These are phyloP conservation scores for Byssothecium circinans DNA, from an alignment of 2,329 filamentous ascomycete species.

Conservation along the genomic window DNA sequence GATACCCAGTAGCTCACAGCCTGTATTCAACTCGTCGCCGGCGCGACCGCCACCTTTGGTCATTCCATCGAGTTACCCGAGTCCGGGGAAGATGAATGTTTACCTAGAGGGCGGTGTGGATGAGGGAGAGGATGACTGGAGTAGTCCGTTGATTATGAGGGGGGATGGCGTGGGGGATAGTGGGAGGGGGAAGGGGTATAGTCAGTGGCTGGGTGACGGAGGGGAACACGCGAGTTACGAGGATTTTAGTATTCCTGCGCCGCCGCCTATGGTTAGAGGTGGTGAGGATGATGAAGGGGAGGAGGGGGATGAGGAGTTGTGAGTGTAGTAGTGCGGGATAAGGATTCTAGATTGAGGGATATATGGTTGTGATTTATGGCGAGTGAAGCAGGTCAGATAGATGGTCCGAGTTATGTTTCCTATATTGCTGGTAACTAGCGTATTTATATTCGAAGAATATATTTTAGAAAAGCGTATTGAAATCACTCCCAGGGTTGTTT, in stretches of 20 bases:
- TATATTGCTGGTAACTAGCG: no score
- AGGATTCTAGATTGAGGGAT: no score
- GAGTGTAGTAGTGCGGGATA: no score
- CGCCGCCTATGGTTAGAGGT: constrained; percentile 27
- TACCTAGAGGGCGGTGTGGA: no score
- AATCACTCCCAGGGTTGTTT: no score
- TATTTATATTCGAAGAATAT: no score
- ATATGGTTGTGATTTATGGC: no score
- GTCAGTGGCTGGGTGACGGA: not conserved
- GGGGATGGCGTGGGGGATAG: not conserved
- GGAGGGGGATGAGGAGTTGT: not conserved
- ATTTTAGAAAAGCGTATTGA: no score
- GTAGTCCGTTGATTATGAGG: constrained; percentile 22
- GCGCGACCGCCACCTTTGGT: constrained; percentile 32
- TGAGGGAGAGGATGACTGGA: constrained; percentile 21
- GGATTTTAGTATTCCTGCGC: constrained; percentile 38
- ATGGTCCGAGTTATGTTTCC: no score
- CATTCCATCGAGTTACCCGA: constrained; percentile 40
- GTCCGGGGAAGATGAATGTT: constrained; percentile 25
- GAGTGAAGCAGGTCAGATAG: no score
- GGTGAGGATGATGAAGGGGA: no score
- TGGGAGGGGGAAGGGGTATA: constrained; percentile 1
- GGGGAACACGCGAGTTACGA: constrained; percentile 26
- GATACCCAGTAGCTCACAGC: constrained; percentile 17
- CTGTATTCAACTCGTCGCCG: constrained; percentile 25